Evolutionary conservation across 306 rosid species (phyloP).

Genomic region (Dalbergia oliveri): DNA sequence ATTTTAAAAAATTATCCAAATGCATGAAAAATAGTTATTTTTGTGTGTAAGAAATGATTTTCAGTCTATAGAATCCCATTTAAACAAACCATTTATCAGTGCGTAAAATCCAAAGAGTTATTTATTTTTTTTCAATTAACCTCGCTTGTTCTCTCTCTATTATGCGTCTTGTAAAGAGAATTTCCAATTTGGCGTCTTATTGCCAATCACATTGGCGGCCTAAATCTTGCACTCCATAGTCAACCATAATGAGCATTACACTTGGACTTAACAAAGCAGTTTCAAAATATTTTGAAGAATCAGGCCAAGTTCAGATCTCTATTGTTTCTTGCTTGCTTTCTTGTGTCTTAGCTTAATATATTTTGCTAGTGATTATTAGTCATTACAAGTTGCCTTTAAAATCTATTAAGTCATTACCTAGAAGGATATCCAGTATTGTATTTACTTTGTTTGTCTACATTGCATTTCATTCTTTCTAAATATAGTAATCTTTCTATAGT

Average conservation of each 20-base stretch:
- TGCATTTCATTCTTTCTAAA: neutral
- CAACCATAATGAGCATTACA: neutral
- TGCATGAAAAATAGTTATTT: too few species aligned
- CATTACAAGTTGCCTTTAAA: too few species aligned
- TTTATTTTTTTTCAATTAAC: neutral
- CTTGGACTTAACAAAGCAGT: neutral
- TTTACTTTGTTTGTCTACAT: neutral
- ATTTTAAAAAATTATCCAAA: too few species aligned
- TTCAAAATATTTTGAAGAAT: neutral
- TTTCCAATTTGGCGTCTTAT: too few species aligned
- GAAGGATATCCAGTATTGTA: neutral
- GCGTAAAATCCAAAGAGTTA: neutral
- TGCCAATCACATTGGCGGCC: neutral
- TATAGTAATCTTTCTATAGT: neutral
- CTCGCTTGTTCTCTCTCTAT: too few species aligned
- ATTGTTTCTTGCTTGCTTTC: neutral
- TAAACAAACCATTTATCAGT: too few species aligned
- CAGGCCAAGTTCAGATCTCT: neutral
- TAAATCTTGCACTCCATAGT: neutral
- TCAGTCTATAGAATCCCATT: too few species aligned
- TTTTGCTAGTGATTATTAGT: neutral
- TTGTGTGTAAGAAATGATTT: too few species aligned
- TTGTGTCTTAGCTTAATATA: neutral
- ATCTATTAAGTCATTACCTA: neutral
- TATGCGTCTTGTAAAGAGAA: too few species aligned